Base-by-base conservation (phyloP, 2,329 filamentous ascomycete species). In the Ascochyta clinopodiicola region DNA sequence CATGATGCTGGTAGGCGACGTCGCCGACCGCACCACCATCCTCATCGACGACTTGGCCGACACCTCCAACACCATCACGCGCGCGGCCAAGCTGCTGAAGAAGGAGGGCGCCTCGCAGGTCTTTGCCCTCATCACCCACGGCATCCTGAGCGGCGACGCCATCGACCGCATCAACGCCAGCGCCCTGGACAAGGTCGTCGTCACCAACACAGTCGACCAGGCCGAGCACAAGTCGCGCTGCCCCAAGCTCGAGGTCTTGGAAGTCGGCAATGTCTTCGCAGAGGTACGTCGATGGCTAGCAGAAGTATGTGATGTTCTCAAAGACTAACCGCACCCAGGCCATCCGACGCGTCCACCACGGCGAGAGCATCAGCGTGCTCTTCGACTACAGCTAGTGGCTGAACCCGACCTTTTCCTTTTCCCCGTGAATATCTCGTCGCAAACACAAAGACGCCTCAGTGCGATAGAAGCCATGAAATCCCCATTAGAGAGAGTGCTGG, bases 51-150 rank as follows among this genome's bases (percentile, higher is more conserved):
- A 99, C 75, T 82, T 99, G 68, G 91, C 91, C 19, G 95, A 99
- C 75, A 99, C 95, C 1, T 95, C 90, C 51, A 98, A 98, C 79
- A 99, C 95, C 34, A 96, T 98, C 67, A 98, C 94, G 0, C 87
- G 95, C 57, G 95, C 95, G 8, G 95, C 95, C 27, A 97, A 98
- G 80, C 84, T 98, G n/a, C 81, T 98, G 63, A 97, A 97, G 81
- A 94, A 92, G 69, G 92, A 97, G 78, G 86, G 86, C 31, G 95
- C 95, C n/a, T 89, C 88, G 32, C 87, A 87, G 63, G 92, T 98
- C 40, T 96, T 93, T 74, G 95, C 95, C 6, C 83, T 99, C 48
- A 85, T 99, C 64, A 98, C 95, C 5, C 95, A 99, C 73, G 95
- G 94, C 48, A 92, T 98, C 61, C 85, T 99, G 71, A 96, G 91